phyloP scores from a whole-genome alignment of 2,329 filamentous ascomycete species.

The Apiospora saccharicola region DNA sequence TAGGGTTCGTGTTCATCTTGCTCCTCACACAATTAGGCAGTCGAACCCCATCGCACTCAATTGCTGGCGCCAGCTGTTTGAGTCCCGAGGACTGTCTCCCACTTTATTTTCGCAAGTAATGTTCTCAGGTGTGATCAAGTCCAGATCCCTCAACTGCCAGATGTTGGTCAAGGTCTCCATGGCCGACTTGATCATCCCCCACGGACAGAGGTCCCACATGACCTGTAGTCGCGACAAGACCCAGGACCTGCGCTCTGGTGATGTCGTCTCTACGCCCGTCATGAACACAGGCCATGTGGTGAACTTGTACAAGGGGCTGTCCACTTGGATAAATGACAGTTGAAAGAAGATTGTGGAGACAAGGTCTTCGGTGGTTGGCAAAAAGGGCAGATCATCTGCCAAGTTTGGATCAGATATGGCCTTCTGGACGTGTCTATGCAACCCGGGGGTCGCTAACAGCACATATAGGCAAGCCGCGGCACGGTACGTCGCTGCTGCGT shows the following conservation, averaged over 20 bases:
- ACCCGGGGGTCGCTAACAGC: slow-evolving; percentile 44
- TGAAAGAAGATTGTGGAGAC: slow-evolving; percentile 59
- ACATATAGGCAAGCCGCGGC: slow-evolving; percentile 57
- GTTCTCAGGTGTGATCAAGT: slow-evolving; percentile 30
- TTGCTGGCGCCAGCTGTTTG: slow-evolving; percentile 49
- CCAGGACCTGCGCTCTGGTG: slow-evolving; percentile 56
- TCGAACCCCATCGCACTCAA: slow-evolving; percentile 53
- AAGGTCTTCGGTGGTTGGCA: slow-evolving; percentile 54
- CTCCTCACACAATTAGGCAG: slow-evolving; percentile 53
- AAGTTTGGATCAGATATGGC: background rate
- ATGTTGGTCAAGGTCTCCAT: slow-evolving; percentile 57
- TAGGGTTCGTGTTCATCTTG: background rate
- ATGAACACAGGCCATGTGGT: slow-evolving; percentile 68
- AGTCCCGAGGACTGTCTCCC: slow-evolving; percentile 2
- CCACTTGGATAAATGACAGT: slow-evolving; percentile 54
- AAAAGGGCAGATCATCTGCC: slow-evolving; percentile 35
- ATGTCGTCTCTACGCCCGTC: slow-evolving; percentile 61
- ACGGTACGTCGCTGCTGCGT: slow-evolving; percentile 55
- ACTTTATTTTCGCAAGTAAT: background rate
- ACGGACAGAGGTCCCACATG: slow-evolving; percentile 55
- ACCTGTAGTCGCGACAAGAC: slow-evolving; percentile 55
- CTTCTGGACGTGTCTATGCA: slow-evolving; percentile 32
- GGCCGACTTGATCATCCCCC: slow-evolving; percentile 59
- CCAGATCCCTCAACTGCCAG: slow-evolving; percentile 52
- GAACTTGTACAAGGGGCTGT: slow-evolving; percentile 63